Evolutionary conservation across 2,329 filamentous ascomycete species (phyloP).

Genomic region (Exophiala phaeomuriformis): DNA sequence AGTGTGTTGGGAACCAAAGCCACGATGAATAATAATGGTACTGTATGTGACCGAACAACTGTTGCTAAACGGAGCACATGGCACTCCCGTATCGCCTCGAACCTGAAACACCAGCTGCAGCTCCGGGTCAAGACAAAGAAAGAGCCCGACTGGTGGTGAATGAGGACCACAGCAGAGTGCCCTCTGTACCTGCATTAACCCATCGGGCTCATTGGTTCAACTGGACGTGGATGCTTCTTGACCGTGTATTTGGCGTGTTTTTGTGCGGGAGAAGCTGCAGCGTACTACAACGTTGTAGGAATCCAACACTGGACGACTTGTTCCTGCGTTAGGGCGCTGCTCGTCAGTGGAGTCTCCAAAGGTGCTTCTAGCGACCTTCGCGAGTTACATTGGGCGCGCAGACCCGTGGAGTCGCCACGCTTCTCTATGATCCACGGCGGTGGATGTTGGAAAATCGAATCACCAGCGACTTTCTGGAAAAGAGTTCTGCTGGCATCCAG

Average conservation of each 20-base stretch:
- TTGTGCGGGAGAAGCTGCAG: neutral
- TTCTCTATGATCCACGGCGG: constrained; percentile 1
- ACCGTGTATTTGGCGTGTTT: neutral
- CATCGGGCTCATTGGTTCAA: constrained; percentile 7
- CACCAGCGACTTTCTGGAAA: constrained; percentile 22
- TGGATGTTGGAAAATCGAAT: constrained; percentile 17
- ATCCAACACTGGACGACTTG: neutral
- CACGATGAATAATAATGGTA: neutral
- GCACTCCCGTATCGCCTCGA: constrained; percentile 21
- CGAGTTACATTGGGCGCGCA: constrained; percentile 8
- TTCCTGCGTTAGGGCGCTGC: constrained; percentile 20
- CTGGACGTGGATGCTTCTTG: neutral
- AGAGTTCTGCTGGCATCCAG: constrained; percentile 10
- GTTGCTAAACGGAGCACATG: constrained; percentile 15
- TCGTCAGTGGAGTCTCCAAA: constrained; percentile 8
- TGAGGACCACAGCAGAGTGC: constrained; percentile 6
- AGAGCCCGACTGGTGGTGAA: constrained; percentile 10
- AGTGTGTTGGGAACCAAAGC: too few relatives aligned
- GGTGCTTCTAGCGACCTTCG: constrained; percentile 17
- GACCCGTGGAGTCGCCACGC: constrained; percentile 11
- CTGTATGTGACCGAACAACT: neutral
- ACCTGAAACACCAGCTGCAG: constrained; percentile 26
- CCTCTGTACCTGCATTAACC: constrained; percentile 22
- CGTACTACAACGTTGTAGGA: too few relatives aligned
- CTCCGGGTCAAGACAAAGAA: constrained; percentile 5